Evolutionary conservation across 495 filamentous ascomycete genomes (phyloP).

Genomic region (Daldinia caldariorum): DNA sequence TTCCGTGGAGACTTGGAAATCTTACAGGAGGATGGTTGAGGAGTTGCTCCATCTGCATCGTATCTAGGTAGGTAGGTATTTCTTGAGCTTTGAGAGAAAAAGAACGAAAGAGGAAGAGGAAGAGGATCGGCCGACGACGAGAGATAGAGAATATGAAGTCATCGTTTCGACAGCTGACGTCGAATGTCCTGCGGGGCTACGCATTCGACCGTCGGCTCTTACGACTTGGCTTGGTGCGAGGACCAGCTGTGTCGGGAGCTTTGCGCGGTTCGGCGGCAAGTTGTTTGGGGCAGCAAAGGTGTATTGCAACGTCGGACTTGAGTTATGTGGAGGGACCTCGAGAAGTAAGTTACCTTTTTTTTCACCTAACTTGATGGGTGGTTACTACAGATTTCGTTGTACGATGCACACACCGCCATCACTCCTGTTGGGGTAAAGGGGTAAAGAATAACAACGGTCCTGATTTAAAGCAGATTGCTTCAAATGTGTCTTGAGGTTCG

Average conservation of each 20-base stretch:
- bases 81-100: background rate
- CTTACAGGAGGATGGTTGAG: background rate
- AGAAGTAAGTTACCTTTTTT: conserved; percentile 43
- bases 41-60: background rate
- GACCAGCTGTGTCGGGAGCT: background rate
- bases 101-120: too few species aligned
- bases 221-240: background rate
- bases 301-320: conserved; percentile 31
- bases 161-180: conserved; percentile 10
- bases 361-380: background rate
- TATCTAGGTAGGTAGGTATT: background rate
- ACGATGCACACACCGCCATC: background rate
- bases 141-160: conserved; percentile 8
- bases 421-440: background rate
- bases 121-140: too few species aligned
- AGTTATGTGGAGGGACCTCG: conserved; percentile 45
- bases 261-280: background rate
- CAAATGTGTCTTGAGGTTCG: background rate
- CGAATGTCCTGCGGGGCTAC: background rate
- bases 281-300: conserved; percentile 25
- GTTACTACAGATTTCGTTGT: background rate
- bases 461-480: background rate
- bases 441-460: background rate
- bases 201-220: background rate
- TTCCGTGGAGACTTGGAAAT: background rate